phyloP scores from a whole-genome alignment of 2,329 filamentous ascomycete species.

The Fusarium temperatum region DNA sequence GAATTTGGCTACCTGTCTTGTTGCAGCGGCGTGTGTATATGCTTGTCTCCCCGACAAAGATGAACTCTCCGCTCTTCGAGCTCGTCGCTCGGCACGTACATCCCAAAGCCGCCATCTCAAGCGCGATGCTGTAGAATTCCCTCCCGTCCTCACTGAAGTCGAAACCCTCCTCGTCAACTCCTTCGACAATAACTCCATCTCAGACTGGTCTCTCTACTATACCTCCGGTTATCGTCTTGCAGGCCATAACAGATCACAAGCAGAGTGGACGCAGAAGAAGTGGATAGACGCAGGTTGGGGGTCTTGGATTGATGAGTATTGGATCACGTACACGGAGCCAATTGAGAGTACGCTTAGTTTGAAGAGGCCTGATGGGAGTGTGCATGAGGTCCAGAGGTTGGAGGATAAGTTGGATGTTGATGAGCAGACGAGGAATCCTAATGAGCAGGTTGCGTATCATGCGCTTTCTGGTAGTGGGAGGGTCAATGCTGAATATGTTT shows the following conservation, averaged over 20 bases:
- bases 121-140: conserved; percentile 7
- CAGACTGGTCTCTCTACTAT: conserved; percentile 34
- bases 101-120: conserved; percentile 7
- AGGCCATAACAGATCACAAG: conserved; percentile 26
- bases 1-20: conserved; percentile 8
- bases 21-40: conserved; percentile 26
- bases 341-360: conserved; percentile 30
- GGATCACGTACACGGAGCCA: conserved; percentile 31
- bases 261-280: conserved; percentile 33
- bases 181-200: conserved; percentile 22
- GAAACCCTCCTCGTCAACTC: conserved; percentile 24
- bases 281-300: conserved; percentile 32
- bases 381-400: conserved; percentile 21
- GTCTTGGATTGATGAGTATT: conserved; percentile 32
- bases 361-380: conserved; percentile 15
- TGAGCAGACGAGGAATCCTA: conserved; percentile 10
- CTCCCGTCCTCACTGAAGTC: neutral
- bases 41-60: conserved; percentile 28
- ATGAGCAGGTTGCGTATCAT: conserved; percentile 20
- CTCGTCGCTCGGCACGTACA: neutral
- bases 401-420: conserved; percentile 28
- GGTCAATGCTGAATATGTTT: conserved; percentile 21
- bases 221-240: conserved; percentile 31
- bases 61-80: conserved; percentile 8
- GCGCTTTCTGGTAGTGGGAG: conserved; percentile 7